These are phyloP conservation scores for Raphanus sativus DNA, from an alignment of 345 rosid species.

Conservation along the genomic window DNA sequence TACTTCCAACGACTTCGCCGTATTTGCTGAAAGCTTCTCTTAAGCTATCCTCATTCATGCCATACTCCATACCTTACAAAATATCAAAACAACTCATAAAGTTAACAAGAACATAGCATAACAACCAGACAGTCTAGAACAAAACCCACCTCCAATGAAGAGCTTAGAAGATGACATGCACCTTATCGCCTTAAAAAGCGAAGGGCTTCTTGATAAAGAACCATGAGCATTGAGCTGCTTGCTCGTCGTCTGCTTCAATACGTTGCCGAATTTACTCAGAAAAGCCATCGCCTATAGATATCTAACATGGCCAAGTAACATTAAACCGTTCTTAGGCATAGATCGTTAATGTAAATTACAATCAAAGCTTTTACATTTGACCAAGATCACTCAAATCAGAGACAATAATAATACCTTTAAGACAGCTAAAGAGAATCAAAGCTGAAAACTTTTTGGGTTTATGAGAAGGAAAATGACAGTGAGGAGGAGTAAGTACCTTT, in stretches of 20 bases:
- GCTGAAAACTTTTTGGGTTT: conserved; percentile 14
- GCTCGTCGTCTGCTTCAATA: conserved; percentile 63
- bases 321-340: not conserved
- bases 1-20: conserved; percentile 84
- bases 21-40: conserved; percentile 72
- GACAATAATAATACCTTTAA: not conserved
- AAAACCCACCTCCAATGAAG: conserved; percentile 73
- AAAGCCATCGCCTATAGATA: conserved; percentile 60
- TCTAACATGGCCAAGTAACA: not conserved
- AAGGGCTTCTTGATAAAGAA: conserved; percentile 56
- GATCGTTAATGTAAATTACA: not conserved
- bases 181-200: conserved; percentile 67
- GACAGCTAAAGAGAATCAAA: not conserved
- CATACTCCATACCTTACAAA: conserved; percentile 67
- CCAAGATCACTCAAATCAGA: not conserved
- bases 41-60: conserved; percentile 64
- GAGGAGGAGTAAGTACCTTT: conserved; percentile 18
- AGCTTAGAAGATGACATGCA: conserved; percentile 79
- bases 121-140: not conserved
- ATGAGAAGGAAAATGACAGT: not conserved
- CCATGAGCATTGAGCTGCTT: conserved; percentile 50
- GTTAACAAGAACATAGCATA: not conserved
- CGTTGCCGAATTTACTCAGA: conserved; percentile 67
- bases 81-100: not conserved
- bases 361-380: not conserved